Evolutionary conservation across 2,329 filamentous ascomycete genomes (phyloP).

Genomic region (Verticillium nubilum): DNA sequence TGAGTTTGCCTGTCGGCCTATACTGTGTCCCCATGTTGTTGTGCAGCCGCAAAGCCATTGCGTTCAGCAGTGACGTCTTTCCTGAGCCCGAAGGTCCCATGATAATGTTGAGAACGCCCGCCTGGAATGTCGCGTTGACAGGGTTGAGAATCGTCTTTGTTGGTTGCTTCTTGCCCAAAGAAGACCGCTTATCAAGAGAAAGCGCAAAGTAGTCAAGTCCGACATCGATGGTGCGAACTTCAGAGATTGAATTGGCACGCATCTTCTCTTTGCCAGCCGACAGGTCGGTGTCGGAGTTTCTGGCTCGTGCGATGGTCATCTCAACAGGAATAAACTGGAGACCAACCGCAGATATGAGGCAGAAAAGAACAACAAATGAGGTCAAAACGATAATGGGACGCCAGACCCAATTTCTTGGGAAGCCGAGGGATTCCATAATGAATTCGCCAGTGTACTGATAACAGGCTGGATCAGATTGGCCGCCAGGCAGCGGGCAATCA

Average conservation of each 20-base stretch:
- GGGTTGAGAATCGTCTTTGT: constrained; percentile 60
- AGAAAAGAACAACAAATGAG: constrained; percentile 59
- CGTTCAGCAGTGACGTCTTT: constrained; percentile 69
- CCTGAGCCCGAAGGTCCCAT: constrained; percentile 77
- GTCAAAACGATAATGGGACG: constrained; percentile 59
- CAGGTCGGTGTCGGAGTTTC: constrained; percentile 52
- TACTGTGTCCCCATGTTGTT: constrained; percentile 60
- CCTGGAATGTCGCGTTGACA: constrained; percentile 60
- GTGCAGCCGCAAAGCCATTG: constrained; percentile 63
- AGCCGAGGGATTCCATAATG: constrained; percentile 63
- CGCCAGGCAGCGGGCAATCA: constrained; percentile 60
- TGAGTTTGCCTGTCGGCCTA: constrained; percentile 53
- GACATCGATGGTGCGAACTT: constrained; percentile 58
- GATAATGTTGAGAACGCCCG: constrained; percentile 67
- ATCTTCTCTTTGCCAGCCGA: constrained; percentile 69
- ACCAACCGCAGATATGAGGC: constrained; percentile 53
- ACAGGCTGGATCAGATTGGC: constrained; percentile 59
- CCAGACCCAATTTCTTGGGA: constrained; percentile 62
- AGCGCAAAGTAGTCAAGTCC: constrained; percentile 60
- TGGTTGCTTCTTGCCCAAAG: constrained; percentile 44
- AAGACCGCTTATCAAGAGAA: constrained; percentile 55
- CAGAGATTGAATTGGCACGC: constrained; percentile 41
- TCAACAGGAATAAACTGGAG: constrained; percentile 61
- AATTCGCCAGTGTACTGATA: constrained; percentile 63
- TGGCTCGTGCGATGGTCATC: constrained; percentile 63